Base-by-base conservation (phyloP, 1,284 basidiomycete genomes). In the Ustilago tritici region DNA sequence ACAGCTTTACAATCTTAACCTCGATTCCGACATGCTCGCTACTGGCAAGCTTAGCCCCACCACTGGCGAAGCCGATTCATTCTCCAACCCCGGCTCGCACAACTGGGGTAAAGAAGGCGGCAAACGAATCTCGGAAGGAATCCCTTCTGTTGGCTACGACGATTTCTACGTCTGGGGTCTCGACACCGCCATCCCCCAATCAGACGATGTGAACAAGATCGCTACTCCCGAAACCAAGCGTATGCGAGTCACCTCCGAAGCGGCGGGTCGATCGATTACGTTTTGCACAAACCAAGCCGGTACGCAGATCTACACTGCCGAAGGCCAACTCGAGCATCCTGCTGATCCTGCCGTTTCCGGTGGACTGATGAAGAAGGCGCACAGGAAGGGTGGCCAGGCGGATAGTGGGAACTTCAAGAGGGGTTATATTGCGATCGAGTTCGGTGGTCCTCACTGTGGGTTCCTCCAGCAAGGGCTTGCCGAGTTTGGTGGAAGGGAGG, bases 121-220 rank as follows among this genome's bases (percentile, higher is more conserved):
- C 11, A 78, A 78, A 61, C 56, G 41, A 5, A 66, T 83, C 41
- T 65, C 47, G 10, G 66, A 69, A 8, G 56, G 56, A 14, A 67
- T 72, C 11, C 78, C 78, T 10, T 15, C 69, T 2, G 62, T 9
- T 3, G 82, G 81, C 17, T 83, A 82, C 66, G 83, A 85, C 65
- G 65, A 84, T 52, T 85, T 79, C 43, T 84, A 85, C 71, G 59
- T 78, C 10, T 85, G 82, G 81, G 81, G 82, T 7, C 19, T 41
- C 9, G 40, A 61, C 50, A 35, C 38, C 1, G 56, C 49, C 9
- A 61, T 66, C 31, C 70, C 75, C 14, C 63, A 61, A 28, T 69
- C 75, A 14, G 67, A 72, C 35, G 66, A 69, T 31, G 49, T 73
- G 36, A 43, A 66, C 60, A 55, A 35, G 56, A 69, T 77, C 17